phyloP scores from a whole-genome alignment of 768 basidiomycete species.

The Cantharellus anzutake region DNA sequence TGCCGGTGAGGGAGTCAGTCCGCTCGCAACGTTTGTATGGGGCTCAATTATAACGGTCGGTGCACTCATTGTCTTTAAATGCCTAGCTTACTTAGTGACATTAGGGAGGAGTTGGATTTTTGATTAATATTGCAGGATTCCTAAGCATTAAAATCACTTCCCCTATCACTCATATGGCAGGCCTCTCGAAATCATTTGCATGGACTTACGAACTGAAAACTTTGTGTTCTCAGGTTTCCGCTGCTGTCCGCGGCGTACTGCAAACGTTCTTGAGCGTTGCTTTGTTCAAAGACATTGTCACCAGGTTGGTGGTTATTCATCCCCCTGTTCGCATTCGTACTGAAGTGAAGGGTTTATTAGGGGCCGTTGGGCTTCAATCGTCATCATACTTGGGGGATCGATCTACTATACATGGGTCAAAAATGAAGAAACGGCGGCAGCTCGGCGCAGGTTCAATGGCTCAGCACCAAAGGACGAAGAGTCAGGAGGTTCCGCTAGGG shows the following conservation, averaged over 20 bases:
- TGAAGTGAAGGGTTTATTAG: not conserved
- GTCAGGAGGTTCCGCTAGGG: no score
- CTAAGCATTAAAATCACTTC: conserved; percentile 95
- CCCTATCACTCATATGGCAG: conserved; percentile 90
- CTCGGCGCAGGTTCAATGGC: not conserved
- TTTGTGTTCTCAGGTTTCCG: conserved; percentile 25
- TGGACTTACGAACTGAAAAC: not conserved
- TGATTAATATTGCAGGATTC: conserved; percentile 85
- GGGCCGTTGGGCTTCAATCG: conserved; percentile 66
- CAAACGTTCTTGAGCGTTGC: conserved; percentile 70
- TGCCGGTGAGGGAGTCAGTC: not conserved
- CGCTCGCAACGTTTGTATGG: conserved; percentile 39
- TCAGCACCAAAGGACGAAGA: not conserved
- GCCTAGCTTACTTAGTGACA: not conserved
- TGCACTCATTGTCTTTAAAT: conserved; percentile 7
- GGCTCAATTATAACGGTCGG: conserved; percentile 64
- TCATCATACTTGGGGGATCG: conserved; percentile 63
- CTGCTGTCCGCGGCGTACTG: conserved; percentile 85
- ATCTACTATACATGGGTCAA: conserved; percentile 81
- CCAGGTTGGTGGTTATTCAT: conserved; percentile 31
- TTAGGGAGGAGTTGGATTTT: conserved; percentile 73
- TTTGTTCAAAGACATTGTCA: conserved; percentile 67
- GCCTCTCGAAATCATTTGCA: not conserved
- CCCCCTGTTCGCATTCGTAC: not conserved
- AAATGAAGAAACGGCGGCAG: conserved; percentile 21